phyloP scores from a whole-genome alignment of 2,329 filamentous ascomycete genomes.

The Pseudocercospora fuligena region DNA sequence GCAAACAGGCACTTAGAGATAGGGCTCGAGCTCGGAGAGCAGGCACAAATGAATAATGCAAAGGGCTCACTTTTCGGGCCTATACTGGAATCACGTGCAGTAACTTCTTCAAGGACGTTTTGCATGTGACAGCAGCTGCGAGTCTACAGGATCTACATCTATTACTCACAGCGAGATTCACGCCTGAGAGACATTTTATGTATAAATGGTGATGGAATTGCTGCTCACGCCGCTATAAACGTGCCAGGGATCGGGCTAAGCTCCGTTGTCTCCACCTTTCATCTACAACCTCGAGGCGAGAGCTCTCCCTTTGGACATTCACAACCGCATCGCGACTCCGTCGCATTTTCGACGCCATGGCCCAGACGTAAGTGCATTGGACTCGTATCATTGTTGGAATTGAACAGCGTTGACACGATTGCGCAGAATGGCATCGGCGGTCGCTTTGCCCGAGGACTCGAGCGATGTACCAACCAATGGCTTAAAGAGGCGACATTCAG shows the following conservation, averaged over 20 bases:
- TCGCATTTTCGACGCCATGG: neutral
- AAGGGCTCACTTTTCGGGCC: neutral
- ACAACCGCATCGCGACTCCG: neutral
- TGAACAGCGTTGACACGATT: neutral
- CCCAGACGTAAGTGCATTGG: neutral
- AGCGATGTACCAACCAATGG: slow-evolving; percentile 24
- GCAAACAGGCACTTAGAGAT: slow-evolving; percentile 57
- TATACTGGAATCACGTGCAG: too few relatives aligned
- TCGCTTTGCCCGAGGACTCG: slow-evolving; percentile 23
- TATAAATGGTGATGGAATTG: neutral
- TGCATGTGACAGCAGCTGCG: neutral
- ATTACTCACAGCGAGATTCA: neutral
- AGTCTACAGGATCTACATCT: neutral
- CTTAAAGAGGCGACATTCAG: slow-evolving; percentile 36
- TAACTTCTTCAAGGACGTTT: neutral
- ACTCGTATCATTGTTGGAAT: neutral
- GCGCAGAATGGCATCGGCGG: slow-evolving; percentile 24
- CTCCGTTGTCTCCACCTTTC: slow-evolving; percentile 3
- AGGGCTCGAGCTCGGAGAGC: slow-evolving; percentile 25
- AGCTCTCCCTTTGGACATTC: neutral
- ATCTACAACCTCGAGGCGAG: neutral
- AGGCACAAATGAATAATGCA: slow-evolving; percentile 11
- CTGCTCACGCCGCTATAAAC: neutral
- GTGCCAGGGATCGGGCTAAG: neutral
- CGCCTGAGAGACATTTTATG: neutral